Percentiles rank a stretch among this genome's conserved stretches.
Evolutionary conservation across 1,139 yeast genomes (phyloP).

Genomic region (Kluyveromyces sp.): DNA sequence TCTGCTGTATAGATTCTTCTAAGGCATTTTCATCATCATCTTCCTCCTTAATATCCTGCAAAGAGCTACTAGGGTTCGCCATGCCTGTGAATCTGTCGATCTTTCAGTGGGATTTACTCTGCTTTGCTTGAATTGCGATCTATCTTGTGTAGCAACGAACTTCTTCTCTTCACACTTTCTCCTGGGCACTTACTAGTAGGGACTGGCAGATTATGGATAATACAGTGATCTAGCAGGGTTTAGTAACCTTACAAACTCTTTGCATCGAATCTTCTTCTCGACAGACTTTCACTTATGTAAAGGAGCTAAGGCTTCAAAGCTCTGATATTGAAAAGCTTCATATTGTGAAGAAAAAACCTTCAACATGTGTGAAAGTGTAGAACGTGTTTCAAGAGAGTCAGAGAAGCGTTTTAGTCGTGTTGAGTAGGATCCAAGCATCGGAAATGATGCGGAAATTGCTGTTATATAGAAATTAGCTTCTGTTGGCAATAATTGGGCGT

Average conservation of each 20-base stretch:
- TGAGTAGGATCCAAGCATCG: too few species aligned
- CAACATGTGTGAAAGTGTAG: too few species aligned
- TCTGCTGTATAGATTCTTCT: neutral
- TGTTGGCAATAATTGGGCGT: too few species aligned
- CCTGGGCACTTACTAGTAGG: too few species aligned
- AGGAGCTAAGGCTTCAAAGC: neutral
- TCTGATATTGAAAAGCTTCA: neutral
- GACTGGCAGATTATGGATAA: too few species aligned
- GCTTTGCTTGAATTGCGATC: neutral
- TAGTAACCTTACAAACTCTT: too few species aligned
- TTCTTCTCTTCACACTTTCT: too few species aligned
- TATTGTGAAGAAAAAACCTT: too few species aligned
- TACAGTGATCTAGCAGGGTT: too few species aligned
- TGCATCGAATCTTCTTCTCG: too few species aligned
- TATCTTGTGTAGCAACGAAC: neutral
- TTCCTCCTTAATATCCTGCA: constrained; percentile 26
- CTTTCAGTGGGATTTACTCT: neutral
- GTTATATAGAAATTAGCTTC: too few species aligned
- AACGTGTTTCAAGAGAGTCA: neutral
- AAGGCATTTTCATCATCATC: constrained; percentile 20
- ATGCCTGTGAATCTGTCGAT: neutral
- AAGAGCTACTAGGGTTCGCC: constrained; percentile 8
- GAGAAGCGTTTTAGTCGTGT: neutral
- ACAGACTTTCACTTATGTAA: neutral
- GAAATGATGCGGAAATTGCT: too few species aligned